These are phyloP conservation scores for Trametes villosa DNA, from an alignment of 768 basidiomycete genomes.

Conservation along the genomic window DNA sequence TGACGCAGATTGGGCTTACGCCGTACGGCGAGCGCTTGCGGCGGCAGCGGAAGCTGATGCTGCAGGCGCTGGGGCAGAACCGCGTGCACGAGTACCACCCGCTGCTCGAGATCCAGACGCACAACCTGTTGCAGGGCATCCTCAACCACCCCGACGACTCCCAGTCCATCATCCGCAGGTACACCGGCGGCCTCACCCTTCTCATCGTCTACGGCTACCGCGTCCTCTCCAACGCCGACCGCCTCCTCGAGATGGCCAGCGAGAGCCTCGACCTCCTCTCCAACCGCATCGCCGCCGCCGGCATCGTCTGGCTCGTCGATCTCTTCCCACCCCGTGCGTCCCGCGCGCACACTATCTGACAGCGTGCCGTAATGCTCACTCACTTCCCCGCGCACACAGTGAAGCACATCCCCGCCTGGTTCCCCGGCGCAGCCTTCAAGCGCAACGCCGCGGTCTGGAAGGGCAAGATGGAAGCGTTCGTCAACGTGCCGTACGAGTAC, in stretches of 20 bases:
- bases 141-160: conserved; percentile 46
- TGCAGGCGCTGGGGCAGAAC: conserved; percentile 59
- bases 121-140: conserved; percentile 58
- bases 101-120: conserved; percentile 59
- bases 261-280: conserved; percentile 27
- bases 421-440: conserved; percentile 35
- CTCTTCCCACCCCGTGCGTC: conserved; percentile 24
- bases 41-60: conserved; percentile 69
- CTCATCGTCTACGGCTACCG: conserved; percentile 28
- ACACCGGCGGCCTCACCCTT: conserved; percentile 26
- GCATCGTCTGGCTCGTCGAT: conserved; percentile 28
- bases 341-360: background rate
- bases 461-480: conserved; percentile 22
- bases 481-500: conserved; percentile 20
- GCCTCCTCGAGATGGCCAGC: conserved; percentile 23
- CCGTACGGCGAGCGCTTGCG: conserved; percentile 64
- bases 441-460: conserved; percentile 26
- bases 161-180: conserved; percentile 32
- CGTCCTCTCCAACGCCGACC: conserved; percentile 23
- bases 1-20: conserved; percentile 61
- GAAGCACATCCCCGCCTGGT: conserved; percentile 34
- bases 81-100: conserved; percentile 61
- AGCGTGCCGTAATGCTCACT: background rate
- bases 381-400: conserved; percentile 14
- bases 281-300: conserved; percentile 23